Conservation (phyloP, 495 filamentous ascomycete genomes). For the Penicillium paxilli region DNA sequence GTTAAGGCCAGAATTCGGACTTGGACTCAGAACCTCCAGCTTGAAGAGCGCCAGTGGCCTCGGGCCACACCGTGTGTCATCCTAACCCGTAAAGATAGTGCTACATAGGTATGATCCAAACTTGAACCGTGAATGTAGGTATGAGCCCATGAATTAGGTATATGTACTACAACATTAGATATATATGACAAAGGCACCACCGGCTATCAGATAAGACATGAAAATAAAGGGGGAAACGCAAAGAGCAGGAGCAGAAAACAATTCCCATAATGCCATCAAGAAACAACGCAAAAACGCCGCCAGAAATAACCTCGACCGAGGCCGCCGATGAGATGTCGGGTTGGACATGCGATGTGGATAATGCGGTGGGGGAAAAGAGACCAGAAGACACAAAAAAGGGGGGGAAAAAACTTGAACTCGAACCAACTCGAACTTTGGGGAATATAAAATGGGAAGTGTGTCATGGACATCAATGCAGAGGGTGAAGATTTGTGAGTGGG, state of each 20-base stretch:
- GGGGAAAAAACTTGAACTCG: not conserved
- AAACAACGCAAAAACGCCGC: not conserved
- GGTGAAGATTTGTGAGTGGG: not conserved
- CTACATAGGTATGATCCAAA: too few relatives aligned
- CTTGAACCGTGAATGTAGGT: not conserved
- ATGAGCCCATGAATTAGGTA: slow-evolving; percentile 11
- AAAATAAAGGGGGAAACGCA: not conserved
- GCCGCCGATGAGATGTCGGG: not conserved
- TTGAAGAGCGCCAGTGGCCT: too few relatives aligned
- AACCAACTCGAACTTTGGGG: too few relatives aligned
- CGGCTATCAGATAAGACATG: slow-evolving; percentile 1
- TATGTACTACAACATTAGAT: slow-evolving; percentile 27
- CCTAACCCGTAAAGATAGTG: too few relatives aligned
- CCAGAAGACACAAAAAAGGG: not conserved
- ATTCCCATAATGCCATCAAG: too few relatives aligned
- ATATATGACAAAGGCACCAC: slow-evolving; percentile 13
- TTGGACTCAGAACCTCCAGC: too few relatives aligned
- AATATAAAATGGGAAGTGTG: not conserved
- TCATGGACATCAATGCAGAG: not conserved
- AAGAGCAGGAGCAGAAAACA: not conserved
- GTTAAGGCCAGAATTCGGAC: too few relatives aligned
- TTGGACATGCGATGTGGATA: not conserved
- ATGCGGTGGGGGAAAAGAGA: slow-evolving; percentile 1
- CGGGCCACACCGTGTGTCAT: too few relatives aligned
- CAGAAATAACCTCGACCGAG: not conserved